Base-by-base conservation (phyloP, 805 yeast species). In the Barnettozyma populi region DNA sequence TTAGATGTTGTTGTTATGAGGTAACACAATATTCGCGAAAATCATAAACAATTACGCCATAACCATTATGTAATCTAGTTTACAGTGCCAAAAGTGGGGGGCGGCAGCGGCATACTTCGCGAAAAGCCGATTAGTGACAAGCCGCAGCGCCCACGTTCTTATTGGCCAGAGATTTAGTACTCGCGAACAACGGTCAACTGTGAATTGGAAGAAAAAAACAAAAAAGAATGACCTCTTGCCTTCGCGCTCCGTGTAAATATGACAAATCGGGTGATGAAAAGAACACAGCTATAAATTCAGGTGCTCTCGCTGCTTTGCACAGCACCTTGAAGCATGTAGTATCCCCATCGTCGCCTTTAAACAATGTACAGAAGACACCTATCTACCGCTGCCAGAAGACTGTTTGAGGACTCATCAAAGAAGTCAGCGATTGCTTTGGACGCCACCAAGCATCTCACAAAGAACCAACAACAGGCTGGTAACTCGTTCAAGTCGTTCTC, bases 401-500 rank as follows among this genome's bases (percentile, higher is more conserved):
- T 43, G 7, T 44, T 59, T 25, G 52, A 57, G 42, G 54, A 55
- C 46, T 44, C 56, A 7, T 46, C 61, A 8, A 56, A 49, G 45
- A 52, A 57, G 23, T 47, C 53, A 11, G 60, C 62, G 14, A 52
- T 51, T 8, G 57, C 57, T 3, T 36, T 53, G 20, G 52, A 58
- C n/a, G 43, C 46, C 36, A 43, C 45, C 29, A 24, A 41, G 9
- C 43, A 36, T 23, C 21, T 41, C 7, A 31, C 49, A 13, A 37
- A 27, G 36, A 35, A 52, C 44, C 43, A 52, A 24, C 31, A 38
- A 29, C 23, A 41, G 20, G 36, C 61, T 4, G 70, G 72, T 14
- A 65, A 67, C 57, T 63, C 71, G 1, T 67, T 67, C 51, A 47
- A 46, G 10, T 61, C 69, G 0, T 68, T 68, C 49, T 62, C 64